phyloP scores from a whole-genome alignment of 768 basidiomycete species.

The Clitopilus passeckerianus region DNA sequence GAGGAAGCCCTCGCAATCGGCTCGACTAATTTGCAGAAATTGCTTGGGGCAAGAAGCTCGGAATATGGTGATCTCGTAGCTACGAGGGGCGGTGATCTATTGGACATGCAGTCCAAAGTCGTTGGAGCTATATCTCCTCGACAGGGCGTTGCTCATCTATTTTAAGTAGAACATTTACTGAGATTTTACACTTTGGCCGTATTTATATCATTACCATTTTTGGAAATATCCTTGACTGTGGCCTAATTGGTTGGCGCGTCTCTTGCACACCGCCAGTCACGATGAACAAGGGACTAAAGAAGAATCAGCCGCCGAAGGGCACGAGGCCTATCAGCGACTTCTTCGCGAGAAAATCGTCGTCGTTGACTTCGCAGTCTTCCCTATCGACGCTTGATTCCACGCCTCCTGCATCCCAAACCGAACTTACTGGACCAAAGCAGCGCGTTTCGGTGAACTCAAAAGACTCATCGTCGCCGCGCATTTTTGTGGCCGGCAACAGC shows the following conservation, averaged over 20 bases:
- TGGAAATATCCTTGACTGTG: neutral
- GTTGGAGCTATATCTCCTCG: constrained; percentile 49
- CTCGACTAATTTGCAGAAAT: constrained; percentile 37
- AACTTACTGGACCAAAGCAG: neutral
- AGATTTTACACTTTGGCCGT: neutral
- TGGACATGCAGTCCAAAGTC: constrained; percentile 42
- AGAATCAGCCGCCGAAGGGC: constrained; percentile 16
- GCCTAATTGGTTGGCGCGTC: constrained; percentile 5
- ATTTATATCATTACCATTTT: neutral
- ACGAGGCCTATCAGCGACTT: constrained; percentile 40
- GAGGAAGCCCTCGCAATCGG: constrained; percentile 42
- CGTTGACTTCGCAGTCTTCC: constrained; percentile 7
- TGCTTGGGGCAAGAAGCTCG: constrained; percentile 29
- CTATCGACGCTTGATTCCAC: neutral
- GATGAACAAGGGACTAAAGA: constrained; percentile 13
- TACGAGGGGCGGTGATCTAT: constrained; percentile 45
- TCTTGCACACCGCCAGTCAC: constrained; percentile 21
- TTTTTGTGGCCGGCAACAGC: neutral
- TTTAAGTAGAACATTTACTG: neutral
- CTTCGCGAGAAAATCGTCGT: constrained; percentile 28
- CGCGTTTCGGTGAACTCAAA: neutral
- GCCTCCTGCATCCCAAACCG: constrained; percentile 4
- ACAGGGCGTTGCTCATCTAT: constrained; percentile 9
- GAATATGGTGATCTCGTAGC: constrained; percentile 52
- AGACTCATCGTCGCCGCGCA: neutral